Evolutionary conservation across 305 asterid species (phyloP), one percentile per base, ranked within the genome.

Genomic region (Solanum aculeatissimum): DNA sequence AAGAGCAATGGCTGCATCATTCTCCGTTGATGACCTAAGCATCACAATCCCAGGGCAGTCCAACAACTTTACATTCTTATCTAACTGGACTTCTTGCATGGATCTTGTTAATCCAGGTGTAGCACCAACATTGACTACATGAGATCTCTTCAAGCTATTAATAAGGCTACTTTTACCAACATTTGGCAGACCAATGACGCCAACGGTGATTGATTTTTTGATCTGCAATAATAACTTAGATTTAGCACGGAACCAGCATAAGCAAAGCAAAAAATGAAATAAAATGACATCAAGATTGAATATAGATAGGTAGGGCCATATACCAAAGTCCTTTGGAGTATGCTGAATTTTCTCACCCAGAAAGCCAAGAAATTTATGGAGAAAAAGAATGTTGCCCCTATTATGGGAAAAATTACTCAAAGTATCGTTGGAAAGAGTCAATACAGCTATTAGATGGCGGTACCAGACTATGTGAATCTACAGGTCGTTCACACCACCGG

Each of bases 11-110:
- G 97, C 89, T 81, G 97, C 88, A 89, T 94, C 98, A 78, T 85
- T 90, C 84, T 89, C 98, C 0, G 95, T 11, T 32, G 99, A 90
- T 29, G 82, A 77, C 89, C 91, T 94, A 87, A 97, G 97, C 95
- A 93, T 90, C 85, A 95, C 98, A 77, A 95, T 97, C 54, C 99
- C 98, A 81, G 98, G 99, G 89, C 98, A 97, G 70, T 97, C 99
- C 86, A 95, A 85, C 85, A 97, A 87, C 86, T 91, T 95, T 49
- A 97, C 98, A 87, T 92, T 94, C 89, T 91, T 97, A 87, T 95
- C 98, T 87, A 97, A 85, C 62, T 95, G 94, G 62, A 94, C 95
- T 89, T 94, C 98, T 93, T 94, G 98, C 95, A 95, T 80, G 18
- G 98, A 91, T 87, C 94, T 90, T 58, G 98, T 95, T 88, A 95